Conservation (phyloP, 2,329 filamentous ascomycete genomes). For the Colletotrichum endophyticum region DNA sequence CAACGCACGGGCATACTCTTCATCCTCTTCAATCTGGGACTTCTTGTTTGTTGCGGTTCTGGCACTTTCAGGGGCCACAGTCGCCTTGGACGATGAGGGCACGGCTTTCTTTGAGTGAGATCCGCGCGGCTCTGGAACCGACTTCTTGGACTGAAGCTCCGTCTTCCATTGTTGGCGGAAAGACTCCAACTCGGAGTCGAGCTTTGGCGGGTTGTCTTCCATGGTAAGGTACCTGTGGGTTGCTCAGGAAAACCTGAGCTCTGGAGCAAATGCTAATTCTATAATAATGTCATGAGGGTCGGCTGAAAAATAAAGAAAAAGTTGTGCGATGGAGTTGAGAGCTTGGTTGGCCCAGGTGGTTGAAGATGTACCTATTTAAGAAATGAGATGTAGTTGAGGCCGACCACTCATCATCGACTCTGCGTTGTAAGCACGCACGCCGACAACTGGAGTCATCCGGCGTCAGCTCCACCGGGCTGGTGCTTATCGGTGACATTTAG, state of each 20-base stretch:
- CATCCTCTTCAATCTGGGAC: conserved; percentile 35
- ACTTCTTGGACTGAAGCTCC: conserved; percentile 64
- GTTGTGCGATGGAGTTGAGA: neutral
- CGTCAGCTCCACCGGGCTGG: conserved; percentile 1
- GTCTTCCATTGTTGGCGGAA: conserved; percentile 88
- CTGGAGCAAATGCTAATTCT: neutral
- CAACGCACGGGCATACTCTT: conserved; percentile 36
- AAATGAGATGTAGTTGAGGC: conserved; percentile 9
- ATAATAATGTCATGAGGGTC: neutral
- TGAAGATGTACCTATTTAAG: neutral
- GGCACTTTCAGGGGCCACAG: conserved; percentile 26
- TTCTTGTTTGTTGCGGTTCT: neutral
- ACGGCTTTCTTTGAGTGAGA: conserved; percentile 26
- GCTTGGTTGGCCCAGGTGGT: neutral
- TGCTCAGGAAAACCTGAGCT: neutral
- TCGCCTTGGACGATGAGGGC: conserved; percentile 25
- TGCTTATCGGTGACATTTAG: conserved; percentile 15
- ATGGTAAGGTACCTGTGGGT: neutral
- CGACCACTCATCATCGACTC: conserved; percentile 16
- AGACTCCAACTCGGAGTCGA: conserved; percentile 77
- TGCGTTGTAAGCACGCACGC: conserved; percentile 17
- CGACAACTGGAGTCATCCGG: conserved; percentile 16
- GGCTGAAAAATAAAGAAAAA: neutral
- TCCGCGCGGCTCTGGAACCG: conserved; percentile 7
- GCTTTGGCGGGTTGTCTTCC: conserved; percentile 30